A percentile compares a stretch with the other conserved stretches of the same genome.
Conservation (phyloP, 345 rosid genomes). For the Cardiospermum halicacabum region DNA sequence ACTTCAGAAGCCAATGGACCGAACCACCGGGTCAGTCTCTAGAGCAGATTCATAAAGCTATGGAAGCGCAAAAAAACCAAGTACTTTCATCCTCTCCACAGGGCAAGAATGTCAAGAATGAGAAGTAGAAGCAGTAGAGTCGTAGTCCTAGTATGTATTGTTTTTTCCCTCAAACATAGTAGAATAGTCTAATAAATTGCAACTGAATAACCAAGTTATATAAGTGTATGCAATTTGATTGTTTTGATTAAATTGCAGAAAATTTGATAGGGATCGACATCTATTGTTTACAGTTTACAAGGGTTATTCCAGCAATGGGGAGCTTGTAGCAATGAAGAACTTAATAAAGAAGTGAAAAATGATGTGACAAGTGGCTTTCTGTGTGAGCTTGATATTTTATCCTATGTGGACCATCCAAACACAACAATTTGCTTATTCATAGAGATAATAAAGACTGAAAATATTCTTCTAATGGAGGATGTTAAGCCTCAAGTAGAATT, state of each 20-base stretch:
- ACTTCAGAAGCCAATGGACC: constrained; percentile 21
- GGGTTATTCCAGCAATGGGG: constrained; percentile 59
- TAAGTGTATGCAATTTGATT: not conserved
- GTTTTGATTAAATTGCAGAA: constrained; percentile 34
- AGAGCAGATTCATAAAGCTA: constrained; percentile 61
- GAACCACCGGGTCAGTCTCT: constrained; percentile 38
- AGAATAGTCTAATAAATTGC: not conserved
- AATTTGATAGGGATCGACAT: constrained; percentile 89
- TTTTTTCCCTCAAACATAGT: not conserved
- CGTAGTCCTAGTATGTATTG: constrained; percentile 45
- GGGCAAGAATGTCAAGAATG: constrained; percentile 28
- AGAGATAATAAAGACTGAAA: constrained; percentile 93
- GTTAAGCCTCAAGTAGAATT: constrained; percentile 75
- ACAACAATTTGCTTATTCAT: constrained; percentile 90
- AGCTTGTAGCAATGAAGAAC: constrained; percentile 67
- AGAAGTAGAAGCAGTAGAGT: constrained; percentile 40
- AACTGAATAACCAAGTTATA: constrained; percentile 2
- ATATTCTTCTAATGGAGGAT: constrained; percentile 81
- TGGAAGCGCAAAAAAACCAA: constrained; percentile 61
- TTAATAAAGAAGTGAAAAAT: constrained; percentile 63
- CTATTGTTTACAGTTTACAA: constrained; percentile 79
- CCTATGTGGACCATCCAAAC: constrained; percentile 84
- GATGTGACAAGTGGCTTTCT: constrained; percentile 64
- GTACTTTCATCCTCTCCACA: constrained; percentile 39
- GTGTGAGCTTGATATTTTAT: constrained; percentile 79